Evolutionary conservation across 2,329 filamentous ascomycete genomes (phyloP).

Genomic region (Calonectria pseudoturangicola): DNA sequence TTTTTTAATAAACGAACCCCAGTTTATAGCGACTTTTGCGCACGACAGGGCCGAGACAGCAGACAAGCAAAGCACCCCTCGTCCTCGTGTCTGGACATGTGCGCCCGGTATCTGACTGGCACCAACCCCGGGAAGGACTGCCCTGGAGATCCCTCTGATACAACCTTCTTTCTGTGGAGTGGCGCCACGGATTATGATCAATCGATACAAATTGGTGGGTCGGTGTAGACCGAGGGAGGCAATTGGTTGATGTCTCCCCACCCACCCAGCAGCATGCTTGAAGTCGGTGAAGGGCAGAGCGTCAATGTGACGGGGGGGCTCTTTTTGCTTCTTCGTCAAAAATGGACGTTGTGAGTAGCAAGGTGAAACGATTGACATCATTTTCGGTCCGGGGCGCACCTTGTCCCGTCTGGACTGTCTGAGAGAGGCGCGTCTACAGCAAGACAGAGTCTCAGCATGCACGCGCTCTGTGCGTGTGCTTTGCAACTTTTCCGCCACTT

Average conservation of each 20-base stretch:
- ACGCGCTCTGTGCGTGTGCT: not conserved
- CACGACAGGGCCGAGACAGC: not conserved
- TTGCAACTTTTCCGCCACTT: not conserved
- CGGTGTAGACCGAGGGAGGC: not conserved
- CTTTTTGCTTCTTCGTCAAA: not conserved
- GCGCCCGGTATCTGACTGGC: not conserved
- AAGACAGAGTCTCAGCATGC: not conserved
- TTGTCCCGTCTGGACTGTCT: constrained; percentile 7
- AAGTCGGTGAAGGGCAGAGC: not conserved
- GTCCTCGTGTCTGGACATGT: not conserved
- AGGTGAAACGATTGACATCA: constrained; percentile 9
- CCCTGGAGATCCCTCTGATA: not conserved
- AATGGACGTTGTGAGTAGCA: not conserved
- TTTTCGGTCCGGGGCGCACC: constrained; percentile 7
- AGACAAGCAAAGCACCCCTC: not conserved
- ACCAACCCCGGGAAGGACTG: not conserved
- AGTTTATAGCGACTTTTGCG: not conserved
- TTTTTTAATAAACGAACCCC: not conserved
- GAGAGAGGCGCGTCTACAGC: not conserved
- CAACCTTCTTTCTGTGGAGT: not conserved
- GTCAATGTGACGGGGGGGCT: not conserved
- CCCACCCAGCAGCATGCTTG: not conserved
- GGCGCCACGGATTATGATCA: not conserved
- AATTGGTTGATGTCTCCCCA: not conserved
- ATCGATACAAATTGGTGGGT: not conserved